phyloP scores from a whole-genome alignment of 1,284 basidiomycete genomes.

The Schizopora paradoxa region DNA sequence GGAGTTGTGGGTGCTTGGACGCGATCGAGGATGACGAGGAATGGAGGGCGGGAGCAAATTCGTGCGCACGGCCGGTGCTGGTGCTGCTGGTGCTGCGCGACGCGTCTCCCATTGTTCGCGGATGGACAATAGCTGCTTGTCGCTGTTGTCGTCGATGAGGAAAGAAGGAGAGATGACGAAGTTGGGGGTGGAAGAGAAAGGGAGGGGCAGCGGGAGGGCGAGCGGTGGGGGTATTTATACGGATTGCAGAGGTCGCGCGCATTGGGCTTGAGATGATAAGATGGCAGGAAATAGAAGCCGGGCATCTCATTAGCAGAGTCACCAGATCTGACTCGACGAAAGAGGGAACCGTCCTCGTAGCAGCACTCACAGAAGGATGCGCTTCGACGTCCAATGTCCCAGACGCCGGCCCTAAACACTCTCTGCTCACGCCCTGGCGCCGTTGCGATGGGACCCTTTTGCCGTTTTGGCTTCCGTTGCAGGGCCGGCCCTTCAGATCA shows the following conservation, averaged over 20 bases:
- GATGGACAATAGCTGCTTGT: neutral
- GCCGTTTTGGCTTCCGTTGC: slow-evolving; percentile 10
- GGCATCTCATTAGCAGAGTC: too few relatives aligned
- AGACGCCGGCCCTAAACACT: slow-evolving; percentile 2
- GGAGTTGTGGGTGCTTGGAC: slow-evolving; percentile 45
- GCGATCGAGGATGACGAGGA: slow-evolving; percentile 25
- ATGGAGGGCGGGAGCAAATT: slow-evolving; percentile 7
- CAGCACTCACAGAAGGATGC: too few relatives aligned
- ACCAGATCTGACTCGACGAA: too few relatives aligned
- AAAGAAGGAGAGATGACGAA: slow-evolving; percentile 31
- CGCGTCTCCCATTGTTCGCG: too few relatives aligned
- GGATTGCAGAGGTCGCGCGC: too few relatives aligned
- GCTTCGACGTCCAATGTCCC: neutral
- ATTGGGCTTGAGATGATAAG: too few relatives aligned
- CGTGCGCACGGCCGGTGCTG: slow-evolving; percentile 15
- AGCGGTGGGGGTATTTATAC: slow-evolving; percentile 39
- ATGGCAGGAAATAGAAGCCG: too few relatives aligned
- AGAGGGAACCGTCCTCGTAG: too few relatives aligned
- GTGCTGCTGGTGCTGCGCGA: neutral
- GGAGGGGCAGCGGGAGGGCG: slow-evolving; percentile 54
- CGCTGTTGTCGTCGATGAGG: neutral
- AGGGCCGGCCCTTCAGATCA: slow-evolving; percentile 3
- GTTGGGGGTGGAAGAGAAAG: slow-evolving; percentile 47
- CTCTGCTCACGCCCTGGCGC: neutral
- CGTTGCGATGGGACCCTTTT: slow-evolving; percentile 5